Percentiles rank a stretch among this genome's conserved stretches.
Evolutionary conservation across 2,329 filamentous ascomycete species (phyloP).

Genomic region (Trichoderma citrinoviride): DNA sequence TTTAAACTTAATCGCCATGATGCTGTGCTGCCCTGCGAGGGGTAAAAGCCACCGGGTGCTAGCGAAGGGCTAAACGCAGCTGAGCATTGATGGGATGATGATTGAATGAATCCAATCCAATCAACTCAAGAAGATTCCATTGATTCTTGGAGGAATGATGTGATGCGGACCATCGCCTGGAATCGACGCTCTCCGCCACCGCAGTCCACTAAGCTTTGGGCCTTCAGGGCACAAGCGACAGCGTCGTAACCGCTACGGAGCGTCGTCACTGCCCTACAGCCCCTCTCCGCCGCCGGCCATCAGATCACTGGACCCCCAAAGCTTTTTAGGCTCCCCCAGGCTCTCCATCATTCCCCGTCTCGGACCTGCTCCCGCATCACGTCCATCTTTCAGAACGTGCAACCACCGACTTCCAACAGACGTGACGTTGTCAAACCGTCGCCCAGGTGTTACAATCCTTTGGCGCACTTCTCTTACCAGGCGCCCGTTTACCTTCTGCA

Average conservation of each 20-base stretch:
- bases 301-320: background rate
- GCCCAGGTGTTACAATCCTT: background rate
- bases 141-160: background rate
- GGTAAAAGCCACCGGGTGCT: background rate
- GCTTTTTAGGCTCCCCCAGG: slow-evolving; percentile 5
- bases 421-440: background rate
- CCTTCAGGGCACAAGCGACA: background rate
- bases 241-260: background rate
- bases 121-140: background rate
- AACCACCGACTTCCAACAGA: background rate
- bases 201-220: background rate
- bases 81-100: background rate
- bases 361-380: background rate
- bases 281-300: background rate
- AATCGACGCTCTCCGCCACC: too few species aligned
- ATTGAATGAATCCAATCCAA: background rate
- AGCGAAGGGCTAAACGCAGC: background rate
- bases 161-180: background rate
- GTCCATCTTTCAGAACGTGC: slow-evolving; percentile 6
- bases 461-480: background rate
- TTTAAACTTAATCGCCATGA: slow-evolving; percentile 15
- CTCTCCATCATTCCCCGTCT: slow-evolving; percentile 7
- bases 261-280: slow-evolving; percentile 3
- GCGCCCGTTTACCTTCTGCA: background rate
- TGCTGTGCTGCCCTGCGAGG: slow-evolving; percentile 11